Conservation (phyloP, 2,329 filamentous ascomycete species). For the Aureobasidium pullulans region DNA sequence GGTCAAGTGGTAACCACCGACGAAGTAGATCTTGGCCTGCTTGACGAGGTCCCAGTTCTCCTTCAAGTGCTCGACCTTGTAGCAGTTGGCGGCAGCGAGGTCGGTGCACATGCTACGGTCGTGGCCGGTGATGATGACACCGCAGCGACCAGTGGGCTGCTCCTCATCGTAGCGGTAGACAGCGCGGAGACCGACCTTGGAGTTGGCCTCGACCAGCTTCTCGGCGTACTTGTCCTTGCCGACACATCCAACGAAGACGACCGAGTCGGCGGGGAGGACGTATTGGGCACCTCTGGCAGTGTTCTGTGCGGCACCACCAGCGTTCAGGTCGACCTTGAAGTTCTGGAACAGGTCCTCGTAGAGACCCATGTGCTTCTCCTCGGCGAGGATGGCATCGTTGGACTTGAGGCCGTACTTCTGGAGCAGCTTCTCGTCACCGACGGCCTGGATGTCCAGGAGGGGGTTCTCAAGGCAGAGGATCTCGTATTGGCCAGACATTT, state of each 20-base stretch:
- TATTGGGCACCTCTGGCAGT: slow-evolving; percentile 90
- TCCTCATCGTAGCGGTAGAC: slow-evolving; percentile 89
- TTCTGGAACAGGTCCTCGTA: slow-evolving; percentile 93
- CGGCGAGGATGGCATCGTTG: slow-evolving; percentile 95
- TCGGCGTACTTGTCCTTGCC: slow-evolving; percentile 94
- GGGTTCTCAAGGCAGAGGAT: slow-evolving; percentile 96
- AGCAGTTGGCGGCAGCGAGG: slow-evolving; percentile 92
- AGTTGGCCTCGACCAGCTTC: slow-evolving; percentile 77
- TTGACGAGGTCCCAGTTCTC: slow-evolving; percentile 89
- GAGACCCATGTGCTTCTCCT: slow-evolving; percentile 79
- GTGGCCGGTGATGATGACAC: slow-evolving; percentile 93
- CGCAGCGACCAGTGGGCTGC: slow-evolving; percentile 84
- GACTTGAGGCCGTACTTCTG: slow-evolving; percentile 89
- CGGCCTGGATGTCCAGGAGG: slow-evolving; percentile 91
- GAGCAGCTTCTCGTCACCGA: slow-evolving; percentile 72
- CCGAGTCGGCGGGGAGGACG: slow-evolving; percentile 80
- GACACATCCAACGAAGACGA: slow-evolving; percentile 88
- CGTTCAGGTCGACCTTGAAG: slow-evolving; percentile 88
- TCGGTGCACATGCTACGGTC: slow-evolving; percentile 93
- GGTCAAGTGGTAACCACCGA: slow-evolving; percentile 96
- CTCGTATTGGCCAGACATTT: slow-evolving; percentile 61
- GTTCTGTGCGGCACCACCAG: slow-evolving; percentile 95
- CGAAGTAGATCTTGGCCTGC: slow-evolving; percentile 81
- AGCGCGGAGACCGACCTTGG: slow-evolving; percentile 79
- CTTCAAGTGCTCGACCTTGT: slow-evolving; percentile 90